phyloP scores from a whole-genome alignment of 495 filamentous ascomycete species.

The Penicillium egyptiacum region DNA sequence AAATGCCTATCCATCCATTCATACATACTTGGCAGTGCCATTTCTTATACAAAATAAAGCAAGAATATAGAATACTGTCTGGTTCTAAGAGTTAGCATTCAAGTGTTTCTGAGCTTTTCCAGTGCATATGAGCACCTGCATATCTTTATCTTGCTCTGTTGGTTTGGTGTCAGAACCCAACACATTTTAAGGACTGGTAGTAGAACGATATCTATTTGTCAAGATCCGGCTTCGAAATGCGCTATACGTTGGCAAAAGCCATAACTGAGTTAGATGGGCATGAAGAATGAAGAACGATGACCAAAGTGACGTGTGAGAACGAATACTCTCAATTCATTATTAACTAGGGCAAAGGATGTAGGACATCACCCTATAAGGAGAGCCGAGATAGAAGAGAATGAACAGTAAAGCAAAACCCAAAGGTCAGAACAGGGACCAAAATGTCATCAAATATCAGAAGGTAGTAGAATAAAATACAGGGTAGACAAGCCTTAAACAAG shows the following conservation, averaged over 20 bases:
- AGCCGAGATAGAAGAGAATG: constrained; percentile 1
- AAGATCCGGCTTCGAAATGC: too few species aligned
- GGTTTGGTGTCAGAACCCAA: background rate
- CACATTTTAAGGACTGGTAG: too few species aligned
- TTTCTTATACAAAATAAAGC: too few species aligned
- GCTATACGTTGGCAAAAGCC: too few species aligned
- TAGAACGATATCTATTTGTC: too few species aligned
- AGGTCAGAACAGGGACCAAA: background rate
- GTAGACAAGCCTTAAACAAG: constrained; percentile 1
- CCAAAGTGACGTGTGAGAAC: background rate
- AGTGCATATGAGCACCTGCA: background rate
- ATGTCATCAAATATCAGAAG: background rate
- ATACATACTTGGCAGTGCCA: too few species aligned
- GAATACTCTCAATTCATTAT: constrained; percentile 3
- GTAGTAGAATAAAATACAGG: constrained; percentile 1
- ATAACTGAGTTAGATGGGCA: too few species aligned
- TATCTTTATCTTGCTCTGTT: background rate
- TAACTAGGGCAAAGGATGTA: background rate
- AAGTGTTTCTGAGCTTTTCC: background rate
- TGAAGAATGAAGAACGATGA: background rate
- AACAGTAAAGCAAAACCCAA: constrained; percentile 2
- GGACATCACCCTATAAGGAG: constrained; percentile 4
- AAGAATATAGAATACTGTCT: too few species aligned
- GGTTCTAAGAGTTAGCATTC: too few species aligned
- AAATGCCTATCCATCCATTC: too few species aligned